phyloP scores from a whole-genome alignment of 176 grass and related monocot genomes.

The Sorghum bicolor region DNA sequence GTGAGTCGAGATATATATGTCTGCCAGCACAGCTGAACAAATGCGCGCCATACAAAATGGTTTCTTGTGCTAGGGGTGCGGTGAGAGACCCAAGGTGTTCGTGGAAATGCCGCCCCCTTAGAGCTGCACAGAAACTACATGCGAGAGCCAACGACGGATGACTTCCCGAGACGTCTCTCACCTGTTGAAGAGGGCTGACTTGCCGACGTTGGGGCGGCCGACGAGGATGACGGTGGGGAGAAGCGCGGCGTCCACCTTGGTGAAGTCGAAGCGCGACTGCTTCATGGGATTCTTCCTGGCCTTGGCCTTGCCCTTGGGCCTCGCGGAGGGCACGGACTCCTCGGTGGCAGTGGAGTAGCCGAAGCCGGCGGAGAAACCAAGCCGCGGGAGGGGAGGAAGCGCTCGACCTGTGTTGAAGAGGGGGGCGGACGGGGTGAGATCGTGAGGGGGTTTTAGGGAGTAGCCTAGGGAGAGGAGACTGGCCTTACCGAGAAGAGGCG shows the following conservation, averaged over 20 bases:
- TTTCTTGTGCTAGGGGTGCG: background rate
- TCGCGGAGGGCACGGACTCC: background rate
- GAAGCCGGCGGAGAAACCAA: background rate
- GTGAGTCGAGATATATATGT: background rate
- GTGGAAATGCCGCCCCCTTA: slow-evolving; percentile 20
- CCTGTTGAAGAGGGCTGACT: slow-evolving; percentile 96
- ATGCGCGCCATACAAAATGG: background rate
- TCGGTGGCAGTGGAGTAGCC: slow-evolving; percentile 1
- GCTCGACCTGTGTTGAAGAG: slow-evolving; percentile 1
- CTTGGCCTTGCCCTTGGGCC: slow-evolving; percentile 44
- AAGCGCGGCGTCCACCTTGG: slow-evolving; percentile 65
- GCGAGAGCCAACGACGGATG: background rate
- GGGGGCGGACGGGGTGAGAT: background rate
- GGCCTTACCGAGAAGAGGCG: slow-evolving; percentile 4
- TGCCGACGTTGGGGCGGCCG: slow-evolving; percentile 91
- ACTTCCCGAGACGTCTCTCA: background rate
- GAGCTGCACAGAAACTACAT: background rate
- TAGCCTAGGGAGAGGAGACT: background rate
- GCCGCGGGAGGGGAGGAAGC: background rate
- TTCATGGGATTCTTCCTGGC: slow-evolving; percentile 59
- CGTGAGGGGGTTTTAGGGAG: slow-evolving; percentile 22
- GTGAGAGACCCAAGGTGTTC: background rate
- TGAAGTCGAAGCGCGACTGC: slow-evolving; percentile 82
- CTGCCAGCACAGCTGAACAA: background rate
- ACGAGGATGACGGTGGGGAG: slow-evolving; percentile 94